These are phyloP conservation scores for Populus tomentosa DNA, from an alignment of 441 rosid species.

Conservation along the genomic window DNA sequence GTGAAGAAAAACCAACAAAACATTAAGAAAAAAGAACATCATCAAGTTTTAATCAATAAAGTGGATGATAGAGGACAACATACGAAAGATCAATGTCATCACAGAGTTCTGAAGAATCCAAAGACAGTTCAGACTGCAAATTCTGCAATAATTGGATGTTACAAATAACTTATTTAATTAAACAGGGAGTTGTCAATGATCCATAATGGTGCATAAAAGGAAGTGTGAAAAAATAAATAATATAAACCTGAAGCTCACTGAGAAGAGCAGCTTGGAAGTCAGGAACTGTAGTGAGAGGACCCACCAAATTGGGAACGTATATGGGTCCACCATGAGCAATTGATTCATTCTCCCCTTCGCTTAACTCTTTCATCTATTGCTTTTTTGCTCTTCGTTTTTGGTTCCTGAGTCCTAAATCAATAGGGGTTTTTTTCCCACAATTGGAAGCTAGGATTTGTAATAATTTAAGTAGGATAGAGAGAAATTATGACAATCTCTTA, in stretches of 20 bases:
- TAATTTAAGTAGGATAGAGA: neutral
- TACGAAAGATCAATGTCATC: constrained; percentile 46
- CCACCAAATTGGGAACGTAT: constrained; percentile 41
- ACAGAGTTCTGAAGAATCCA: constrained; percentile 19
- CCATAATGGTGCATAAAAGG: neutral
- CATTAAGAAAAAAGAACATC: neutral
- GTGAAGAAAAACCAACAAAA: neutral
- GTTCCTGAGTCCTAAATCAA: neutral
- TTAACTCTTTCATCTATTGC: neutral
- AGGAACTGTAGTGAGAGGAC: constrained; percentile 43
- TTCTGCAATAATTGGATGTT: constrained; percentile 22
- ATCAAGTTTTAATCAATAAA: neutral
- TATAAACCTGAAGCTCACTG: constrained; percentile 26
- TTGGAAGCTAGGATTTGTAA: neutral
- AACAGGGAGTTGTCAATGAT: neutral
- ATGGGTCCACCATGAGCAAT: constrained; percentile 63
- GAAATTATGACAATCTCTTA: neutral
- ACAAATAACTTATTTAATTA: neutral
- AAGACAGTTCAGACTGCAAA: constrained; percentile 39
- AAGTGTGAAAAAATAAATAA: neutral
- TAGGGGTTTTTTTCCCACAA: neutral
- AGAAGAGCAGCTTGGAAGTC: constrained; percentile 44
- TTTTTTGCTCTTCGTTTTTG: neutral
- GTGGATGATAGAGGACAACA: constrained; percentile 3
- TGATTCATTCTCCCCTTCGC: constrained; percentile 13